Evolutionary conservation across 148 eudicot genomes (phyloP).

Genomic region (Chenopodium formosanum): DNA sequence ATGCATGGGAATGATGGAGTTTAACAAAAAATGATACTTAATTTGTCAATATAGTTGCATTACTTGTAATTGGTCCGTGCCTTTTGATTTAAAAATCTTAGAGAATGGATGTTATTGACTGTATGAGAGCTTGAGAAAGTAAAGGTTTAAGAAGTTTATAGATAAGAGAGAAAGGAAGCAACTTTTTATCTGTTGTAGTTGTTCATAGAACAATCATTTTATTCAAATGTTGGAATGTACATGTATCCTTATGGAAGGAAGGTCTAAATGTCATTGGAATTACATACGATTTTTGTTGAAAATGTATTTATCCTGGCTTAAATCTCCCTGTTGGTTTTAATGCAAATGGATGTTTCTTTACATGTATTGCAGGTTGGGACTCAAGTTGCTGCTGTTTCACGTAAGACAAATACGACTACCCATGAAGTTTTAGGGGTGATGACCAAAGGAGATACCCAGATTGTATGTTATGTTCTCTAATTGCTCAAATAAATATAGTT

Average conservation of each 20-base stretch:
- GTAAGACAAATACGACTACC: conserved; percentile 90
- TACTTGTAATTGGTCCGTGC: neutral
- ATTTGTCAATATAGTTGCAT: neutral
- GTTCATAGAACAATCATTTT: neutral
- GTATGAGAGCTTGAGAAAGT: too few relatives aligned
- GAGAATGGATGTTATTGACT: neutral
- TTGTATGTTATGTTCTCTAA: conserved; percentile 48
- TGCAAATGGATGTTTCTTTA: conserved; percentile 2
- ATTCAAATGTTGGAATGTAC: neutral
- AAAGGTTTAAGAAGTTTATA: neutral
- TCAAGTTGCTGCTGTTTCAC: conserved; percentile 93
- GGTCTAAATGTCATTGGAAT: neutral
- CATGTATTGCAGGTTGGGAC: conserved; percentile 74
- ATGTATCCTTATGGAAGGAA: neutral
- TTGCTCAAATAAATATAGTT: neutral
- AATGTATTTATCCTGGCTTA: neutral
- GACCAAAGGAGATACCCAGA: conserved; percentile 86
- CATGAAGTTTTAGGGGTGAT: conserved; percentile 91
- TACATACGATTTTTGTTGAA: neutral
- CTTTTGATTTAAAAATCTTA: neutral
- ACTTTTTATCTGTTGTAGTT: neutral
- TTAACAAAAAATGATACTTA: neutral
- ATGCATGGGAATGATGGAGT: conserved; percentile 1
- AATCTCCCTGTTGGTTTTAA: conserved; percentile 1
- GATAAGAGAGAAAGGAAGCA: neutral